Conservation (phyloP, 208 protist species). For the Acanthamoeba triangularis region DNA sequence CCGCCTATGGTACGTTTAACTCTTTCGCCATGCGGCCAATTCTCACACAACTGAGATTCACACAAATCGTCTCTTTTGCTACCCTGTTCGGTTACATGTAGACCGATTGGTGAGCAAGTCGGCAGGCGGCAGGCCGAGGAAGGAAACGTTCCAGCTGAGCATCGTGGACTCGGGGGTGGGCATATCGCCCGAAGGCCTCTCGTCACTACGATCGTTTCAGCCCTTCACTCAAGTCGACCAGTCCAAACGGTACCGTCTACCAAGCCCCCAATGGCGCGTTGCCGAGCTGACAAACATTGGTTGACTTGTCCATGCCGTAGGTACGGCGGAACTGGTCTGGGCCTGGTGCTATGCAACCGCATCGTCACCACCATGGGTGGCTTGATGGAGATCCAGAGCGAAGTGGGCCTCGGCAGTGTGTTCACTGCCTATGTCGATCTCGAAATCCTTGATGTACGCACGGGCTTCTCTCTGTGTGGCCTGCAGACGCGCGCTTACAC, state of each 20-base stretch:
- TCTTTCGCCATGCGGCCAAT: not conserved
- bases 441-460: not conserved
- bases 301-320: not conserved
- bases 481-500: no score
- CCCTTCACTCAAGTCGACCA: conserved; percentile 65
- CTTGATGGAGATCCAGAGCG: conserved; percentile 39
- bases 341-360: conserved; percentile 65
- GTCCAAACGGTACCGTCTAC: not conserved
- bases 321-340: conserved; percentile 68
- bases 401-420: not conserved
- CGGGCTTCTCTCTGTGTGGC: not conserved
- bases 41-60: not conserved
- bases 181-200: conserved; percentile 21
- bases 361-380: conserved; percentile 66
- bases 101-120: not conserved
- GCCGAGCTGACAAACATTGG: not conserved
- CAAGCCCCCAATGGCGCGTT: not conserved
- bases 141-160: conserved; percentile 28
- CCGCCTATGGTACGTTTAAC: not conserved
- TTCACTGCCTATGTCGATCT: conserved; percentile 55
- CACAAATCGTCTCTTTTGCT: not conserved
- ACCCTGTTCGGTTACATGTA: not conserved
- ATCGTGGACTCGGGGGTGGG: conserved; percentile 68
- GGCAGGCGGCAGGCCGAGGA: not conserved
- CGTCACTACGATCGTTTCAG: conserved; percentile 1